Conservation (phyloP, 352 stramenopile species). For the Pythium myriotylum region DNA sequence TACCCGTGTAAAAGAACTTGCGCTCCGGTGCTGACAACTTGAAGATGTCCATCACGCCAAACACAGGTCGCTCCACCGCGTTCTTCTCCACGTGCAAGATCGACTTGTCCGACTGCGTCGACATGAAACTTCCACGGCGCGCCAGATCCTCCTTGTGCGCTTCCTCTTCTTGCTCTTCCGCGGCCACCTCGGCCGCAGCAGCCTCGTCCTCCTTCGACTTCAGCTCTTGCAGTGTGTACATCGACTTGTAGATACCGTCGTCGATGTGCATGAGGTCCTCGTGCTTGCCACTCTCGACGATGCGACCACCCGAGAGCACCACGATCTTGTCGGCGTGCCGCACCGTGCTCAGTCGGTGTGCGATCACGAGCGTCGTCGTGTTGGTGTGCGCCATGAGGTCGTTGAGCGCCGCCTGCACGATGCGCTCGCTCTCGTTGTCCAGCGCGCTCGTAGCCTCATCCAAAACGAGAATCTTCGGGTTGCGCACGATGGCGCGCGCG, state of each 20-base stretch:
- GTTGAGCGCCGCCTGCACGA: slow-evolving; percentile 80
- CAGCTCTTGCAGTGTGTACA: slow-evolving; percentile 40
- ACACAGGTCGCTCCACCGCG: slow-evolving; percentile 44
- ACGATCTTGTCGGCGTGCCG: slow-evolving; percentile 64
- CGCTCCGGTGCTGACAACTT: slow-evolving; percentile 37
- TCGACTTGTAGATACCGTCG: slow-evolving; percentile 38
- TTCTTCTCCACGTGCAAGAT: slow-evolving; percentile 44
- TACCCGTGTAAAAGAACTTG: slow-evolving; percentile 36
- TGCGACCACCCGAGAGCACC: slow-evolving; percentile 40
- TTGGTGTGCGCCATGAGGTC: slow-evolving; percentile 41
- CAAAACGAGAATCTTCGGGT: slow-evolving; percentile 57
- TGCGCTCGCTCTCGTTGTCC: slow-evolving; percentile 71
- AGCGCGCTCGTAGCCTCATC: slow-evolving; percentile 68
- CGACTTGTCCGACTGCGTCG: slow-evolving; percentile 55
- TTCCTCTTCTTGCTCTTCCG: slow-evolving; percentile 45
- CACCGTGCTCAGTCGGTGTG: slow-evolving; percentile 86
- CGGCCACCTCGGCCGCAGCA: slow-evolving; percentile 41
- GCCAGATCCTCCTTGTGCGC: slow-evolving; percentile 52
- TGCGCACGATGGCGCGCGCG: slow-evolving; percentile 46
- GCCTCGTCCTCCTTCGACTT: slow-evolving; percentile 25
- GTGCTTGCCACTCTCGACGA: slow-evolving; percentile 56
- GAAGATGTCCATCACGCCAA: slow-evolving; percentile 36
- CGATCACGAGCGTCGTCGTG: slow-evolving; percentile 92
- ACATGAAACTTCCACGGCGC: slow-evolving; percentile 76
- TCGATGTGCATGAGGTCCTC: slow-evolving; percentile 54